Evolutionary conservation across 2,329 filamentous ascomycete genomes (phyloP).

Genomic region (Fusarium sulawesiense): DNA sequence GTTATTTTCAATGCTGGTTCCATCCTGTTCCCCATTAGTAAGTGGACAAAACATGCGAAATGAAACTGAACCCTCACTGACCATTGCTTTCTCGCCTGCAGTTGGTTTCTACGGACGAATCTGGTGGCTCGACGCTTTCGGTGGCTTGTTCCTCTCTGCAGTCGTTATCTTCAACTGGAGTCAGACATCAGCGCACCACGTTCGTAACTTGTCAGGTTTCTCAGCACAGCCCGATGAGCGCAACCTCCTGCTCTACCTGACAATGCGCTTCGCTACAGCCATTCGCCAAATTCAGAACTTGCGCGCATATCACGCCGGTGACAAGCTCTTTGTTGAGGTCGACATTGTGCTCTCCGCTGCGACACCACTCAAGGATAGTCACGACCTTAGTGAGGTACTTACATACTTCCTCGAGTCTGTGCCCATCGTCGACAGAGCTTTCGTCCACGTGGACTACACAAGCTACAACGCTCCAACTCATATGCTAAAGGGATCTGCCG

Average conservation of each 20-base stretch:
- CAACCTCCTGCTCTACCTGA: constrained; percentile 88
- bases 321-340: constrained; percentile 84
- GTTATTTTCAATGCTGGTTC: constrained; percentile 92
- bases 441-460: constrained; percentile 74
- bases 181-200: constrained; percentile 77
- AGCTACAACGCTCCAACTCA: constrained; percentile 72
- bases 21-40: constrained; percentile 83
- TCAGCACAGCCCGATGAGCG: constrained; percentile 83
- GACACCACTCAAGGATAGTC: constrained; percentile 80
- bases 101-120: constrained; percentile 79
- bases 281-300: constrained; percentile 88
- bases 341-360: constrained; percentile 85
- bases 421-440: constrained; percentile 79
- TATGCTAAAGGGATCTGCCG: constrained; percentile 55
- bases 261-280: constrained; percentile 91
- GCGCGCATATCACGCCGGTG: constrained; percentile 85
- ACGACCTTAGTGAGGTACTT: constrained; percentile 81
- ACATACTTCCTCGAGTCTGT: constrained; percentile 89
- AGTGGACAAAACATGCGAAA: constrained; percentile 38
- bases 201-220: constrained; percentile 82
- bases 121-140: constrained; percentile 87
- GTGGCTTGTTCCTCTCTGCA: constrained; percentile 80
- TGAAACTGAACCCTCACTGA: constrained; percentile 28
- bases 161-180: constrained; percentile 86
- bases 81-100: constrained; percentile 38